Evolutionary conservation across 495 filamentous ascomycete species (phyloP).

Genomic region (Letharia lupina): DNA sequence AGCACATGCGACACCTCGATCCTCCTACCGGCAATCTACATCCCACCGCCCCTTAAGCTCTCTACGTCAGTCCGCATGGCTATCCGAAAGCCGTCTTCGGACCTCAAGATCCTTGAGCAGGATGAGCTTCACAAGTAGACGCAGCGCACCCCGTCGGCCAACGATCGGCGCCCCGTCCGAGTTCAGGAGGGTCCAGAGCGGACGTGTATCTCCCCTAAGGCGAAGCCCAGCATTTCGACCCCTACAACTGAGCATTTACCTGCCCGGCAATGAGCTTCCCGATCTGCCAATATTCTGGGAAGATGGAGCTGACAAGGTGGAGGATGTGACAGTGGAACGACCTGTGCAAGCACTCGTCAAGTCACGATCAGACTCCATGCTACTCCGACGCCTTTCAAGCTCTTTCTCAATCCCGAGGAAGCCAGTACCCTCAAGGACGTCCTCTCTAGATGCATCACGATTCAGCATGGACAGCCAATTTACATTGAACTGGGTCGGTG

Average conservation of each 20-base stretch:
- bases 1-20: constrained; percentile 33
- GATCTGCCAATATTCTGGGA: constrained; percentile 40
- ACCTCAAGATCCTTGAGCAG: constrained; percentile 40
- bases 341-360: constrained; percentile 24
- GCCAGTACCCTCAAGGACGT: constrained; percentile 20
- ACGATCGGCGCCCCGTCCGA: constrained; percentile 47
- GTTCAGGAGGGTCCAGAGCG: constrained; percentile 41
- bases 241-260: constrained; percentile 67
- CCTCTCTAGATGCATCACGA: constrained; percentile 21
- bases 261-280: constrained; percentile 57
- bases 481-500: constrained; percentile 3
- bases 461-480: constrained; percentile 23
- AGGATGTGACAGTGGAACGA: constrained; percentile 12
- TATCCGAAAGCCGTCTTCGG: constrained; percentile 35
- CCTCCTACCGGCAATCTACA: neutral
- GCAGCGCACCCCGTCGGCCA: constrained; percentile 36
- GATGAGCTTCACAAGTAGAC: constrained; percentile 43
- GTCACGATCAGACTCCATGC: constrained; percentile 24
- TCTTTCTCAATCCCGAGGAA: constrained; percentile 24
- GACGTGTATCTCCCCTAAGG: constrained; percentile 27
- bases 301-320: constrained; percentile 8
- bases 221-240: constrained; percentile 48
- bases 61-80: constrained; percentile 34
- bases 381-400: constrained; percentile 17
- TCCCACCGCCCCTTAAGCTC: constrained; percentile 20